Evolutionary conservation across 78 protist species (phyloP).

Genomic region (Salpingoeca rosetta): DNA sequence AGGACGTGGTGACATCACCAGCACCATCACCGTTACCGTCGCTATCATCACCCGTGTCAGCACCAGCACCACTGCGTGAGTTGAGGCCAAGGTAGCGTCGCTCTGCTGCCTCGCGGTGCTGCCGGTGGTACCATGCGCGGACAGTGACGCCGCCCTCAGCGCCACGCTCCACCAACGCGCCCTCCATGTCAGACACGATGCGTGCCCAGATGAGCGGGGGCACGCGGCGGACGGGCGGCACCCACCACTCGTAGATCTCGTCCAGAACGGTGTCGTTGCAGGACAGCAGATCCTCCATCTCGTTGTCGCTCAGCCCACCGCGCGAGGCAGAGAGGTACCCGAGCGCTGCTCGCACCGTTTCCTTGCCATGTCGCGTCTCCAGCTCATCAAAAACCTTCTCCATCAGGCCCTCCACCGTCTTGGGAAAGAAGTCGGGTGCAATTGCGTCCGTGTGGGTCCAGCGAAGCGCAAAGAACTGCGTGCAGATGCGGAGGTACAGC

Average conservation of each 20-base stretch:
- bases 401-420: neutral
- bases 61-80: no score
- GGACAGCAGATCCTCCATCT: neutral
- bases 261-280: neutral
- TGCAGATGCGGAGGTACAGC: no score
- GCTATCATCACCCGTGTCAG: no score
- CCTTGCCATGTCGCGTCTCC: neutral
- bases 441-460: no score
- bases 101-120: neutral
- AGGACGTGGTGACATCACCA: no score
- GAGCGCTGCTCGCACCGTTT: neutral
- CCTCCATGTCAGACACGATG: neutral
- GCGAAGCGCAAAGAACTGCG: no score
- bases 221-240: neutral
- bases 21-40: no score
- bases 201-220: neutral
- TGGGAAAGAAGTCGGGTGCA: no score
- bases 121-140: neutral
- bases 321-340: neutral
- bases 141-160: neutral
- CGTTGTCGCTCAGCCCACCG: neutral
- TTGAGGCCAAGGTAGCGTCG: neutral
- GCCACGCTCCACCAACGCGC: neutral
- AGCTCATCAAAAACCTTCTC: neutral
- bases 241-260: constrained; percentile 1